Base-by-base conservation (phyloP, 2,329 filamentous ascomycete genomes). In the Claviceps sp. region DNA sequence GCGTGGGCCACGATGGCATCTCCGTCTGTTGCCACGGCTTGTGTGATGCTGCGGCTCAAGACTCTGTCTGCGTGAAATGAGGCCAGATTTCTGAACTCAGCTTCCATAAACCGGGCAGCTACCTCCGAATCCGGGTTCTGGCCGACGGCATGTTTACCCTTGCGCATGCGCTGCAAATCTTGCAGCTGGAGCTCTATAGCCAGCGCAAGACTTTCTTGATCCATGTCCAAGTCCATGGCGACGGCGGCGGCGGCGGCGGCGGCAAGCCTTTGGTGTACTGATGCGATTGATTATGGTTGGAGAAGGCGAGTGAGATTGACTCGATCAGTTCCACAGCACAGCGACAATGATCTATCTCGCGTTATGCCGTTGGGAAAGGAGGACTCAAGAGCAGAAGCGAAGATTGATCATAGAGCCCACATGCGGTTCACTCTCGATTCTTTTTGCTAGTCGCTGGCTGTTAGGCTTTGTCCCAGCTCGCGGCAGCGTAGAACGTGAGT, bases 171-270 rank as follows among this genome's bases (percentile, higher is more conserved):
- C 8, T 52, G 45, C 1, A 52, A 50, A 40, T 59, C 58, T 24
- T 57, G 51, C 17, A 56, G 48, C 38, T 61, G 56, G 13, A 59
- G 56, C 47, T 58, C 47, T 19, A 61, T 41, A 30, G 56, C 48
- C 30, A 61, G 40, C 17, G 52, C 41, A 1, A 59, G 55, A 5
- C 54, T 58, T 39, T 22, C 56, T 13, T 48, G 39, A 13, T 57
- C 55, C 19, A 51, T 38, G 2, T 52, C 30, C 13, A n/a, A 38
- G 11, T 38, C 40, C 50, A 52, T 52, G 40, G 30, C 10, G 8
- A 4, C 8, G 30, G 26, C 40, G 26, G 26, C 26, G 30, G 26
- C 40, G 26, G 26, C 26, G 30, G 26, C 26, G 26, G 10, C 6
- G n/a, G 19, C 42, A 16, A 13, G 42, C 13, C 17, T 44, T 6